phyloP scores from a whole-genome alignment of 768 basidiomycete genomes.

The Leccinum disarticulatum region DNA sequence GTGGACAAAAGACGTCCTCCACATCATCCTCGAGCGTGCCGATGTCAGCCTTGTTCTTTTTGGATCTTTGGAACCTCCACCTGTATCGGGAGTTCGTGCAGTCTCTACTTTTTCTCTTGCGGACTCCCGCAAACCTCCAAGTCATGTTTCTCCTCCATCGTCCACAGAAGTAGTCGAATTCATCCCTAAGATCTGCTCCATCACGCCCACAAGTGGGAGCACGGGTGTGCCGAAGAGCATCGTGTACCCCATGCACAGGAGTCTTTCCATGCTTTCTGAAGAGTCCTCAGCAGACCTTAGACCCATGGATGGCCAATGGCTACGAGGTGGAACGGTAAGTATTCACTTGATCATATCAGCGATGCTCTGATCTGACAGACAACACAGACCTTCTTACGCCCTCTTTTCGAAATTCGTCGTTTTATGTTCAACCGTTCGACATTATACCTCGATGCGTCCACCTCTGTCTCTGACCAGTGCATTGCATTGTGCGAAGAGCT shows the following conservation, averaged over 20 bases:
- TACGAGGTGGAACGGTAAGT: slow-evolving; percentile 14
- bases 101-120: slow-evolving; percentile 24
- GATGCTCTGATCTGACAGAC: neutral
- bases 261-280: slow-evolving; percentile 13
- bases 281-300: slow-evolving; percentile 11
- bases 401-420: slow-evolving; percentile 19
- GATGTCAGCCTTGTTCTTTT: slow-evolving; percentile 24
- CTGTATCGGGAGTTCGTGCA: slow-evolving; percentile 6
- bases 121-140: slow-evolving; percentile 8
- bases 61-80: slow-evolving; percentile 15
- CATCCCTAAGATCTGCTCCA: slow-evolving; percentile 12
- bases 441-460: slow-evolving; percentile 11
- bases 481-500: slow-evolving; percentile 12
- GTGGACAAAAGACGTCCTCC: slow-evolving; percentile 27
- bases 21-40: slow-evolving; percentile 22
- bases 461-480: slow-evolving; percentile 12
- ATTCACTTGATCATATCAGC: neutral
- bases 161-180: slow-evolving; percentile 16
- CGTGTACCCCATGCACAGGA: slow-evolving; percentile 17
- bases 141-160: slow-evolving; percentile 14
- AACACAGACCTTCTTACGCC: slow-evolving; percentile 15
- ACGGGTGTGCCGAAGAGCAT: slow-evolving; percentile 22
- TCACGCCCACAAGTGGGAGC: slow-evolving; percentile 26
- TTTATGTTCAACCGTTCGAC: slow-evolving; percentile 20
- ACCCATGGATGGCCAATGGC: slow-evolving; percentile 18